Evolutionary conservation across 2,329 filamentous ascomycete genomes (phyloP).

Genomic region (Fusarium nisikadoi): DNA sequence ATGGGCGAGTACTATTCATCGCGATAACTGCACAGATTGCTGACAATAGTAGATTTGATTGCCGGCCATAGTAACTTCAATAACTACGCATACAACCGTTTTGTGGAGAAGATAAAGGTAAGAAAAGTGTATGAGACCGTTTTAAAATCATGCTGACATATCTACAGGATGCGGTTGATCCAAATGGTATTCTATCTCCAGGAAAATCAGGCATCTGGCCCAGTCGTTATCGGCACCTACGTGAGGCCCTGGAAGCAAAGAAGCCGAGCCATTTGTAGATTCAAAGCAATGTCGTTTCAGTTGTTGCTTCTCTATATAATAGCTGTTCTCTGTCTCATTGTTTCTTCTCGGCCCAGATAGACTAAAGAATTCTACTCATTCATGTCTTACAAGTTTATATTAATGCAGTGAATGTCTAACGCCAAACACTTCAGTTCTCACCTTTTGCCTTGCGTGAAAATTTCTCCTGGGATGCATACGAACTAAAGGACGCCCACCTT

Average conservation of each 20-base stretch:
- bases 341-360: neutral
- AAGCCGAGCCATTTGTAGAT: neutral
- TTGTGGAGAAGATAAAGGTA: neutral
- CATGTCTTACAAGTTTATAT: neutral
- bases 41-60: neutral
- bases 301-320: neutral
- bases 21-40: neutral
- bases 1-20: neutral
- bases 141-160: neutral
- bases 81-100: neutral
- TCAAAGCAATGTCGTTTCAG: neutral
- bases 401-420: neutral
- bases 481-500: neutral
- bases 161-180: neutral
- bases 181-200: neutral
- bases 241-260: neutral
- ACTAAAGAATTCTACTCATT: neutral
- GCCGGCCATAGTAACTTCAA: neutral
- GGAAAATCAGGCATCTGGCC: neutral
- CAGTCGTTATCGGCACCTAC: neutral
- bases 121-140: neutral
- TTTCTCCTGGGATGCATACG: neutral
- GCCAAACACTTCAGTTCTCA: neutral
- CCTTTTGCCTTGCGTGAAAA: neutral
- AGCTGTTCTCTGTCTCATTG: neutral